phyloP scores from a whole-genome alignment of 2,329 filamentous ascomycete genomes.

The Colletotrichum shisoi region DNA sequence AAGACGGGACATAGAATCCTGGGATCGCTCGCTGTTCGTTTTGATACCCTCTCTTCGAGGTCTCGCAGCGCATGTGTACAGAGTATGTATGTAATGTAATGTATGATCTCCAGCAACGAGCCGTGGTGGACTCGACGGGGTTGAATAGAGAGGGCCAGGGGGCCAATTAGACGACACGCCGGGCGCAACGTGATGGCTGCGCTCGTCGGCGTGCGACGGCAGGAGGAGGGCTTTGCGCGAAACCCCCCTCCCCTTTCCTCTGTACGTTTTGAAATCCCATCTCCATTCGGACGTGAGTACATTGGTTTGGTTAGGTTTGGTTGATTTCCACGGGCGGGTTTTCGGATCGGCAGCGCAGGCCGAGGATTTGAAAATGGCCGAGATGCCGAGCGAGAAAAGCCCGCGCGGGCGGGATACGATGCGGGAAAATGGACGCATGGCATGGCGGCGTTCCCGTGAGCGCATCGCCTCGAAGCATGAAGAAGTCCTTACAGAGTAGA shows the following conservation, averaged over 20 bases:
- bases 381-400: too few species aligned
- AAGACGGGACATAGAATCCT: neutral
- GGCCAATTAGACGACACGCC: conserved; percentile 39
- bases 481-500: too few species aligned
- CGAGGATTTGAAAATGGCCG: too few species aligned
- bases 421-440: too few species aligned
- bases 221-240: conserved; percentile 30
- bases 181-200: conserved; percentile 42
- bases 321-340: too few species aligned
- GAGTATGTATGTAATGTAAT: neutral
- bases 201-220: conserved; percentile 33
- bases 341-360: too few species aligned
- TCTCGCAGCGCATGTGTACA: neutral
- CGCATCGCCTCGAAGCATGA: too few species aligned
- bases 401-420: too few species aligned
- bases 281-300: too few species aligned
- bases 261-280: neutral
- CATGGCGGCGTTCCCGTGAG: too few species aligned
- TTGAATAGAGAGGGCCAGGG: neutral
- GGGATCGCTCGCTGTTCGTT: neutral
- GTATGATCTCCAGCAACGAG: conserved; percentile 5
- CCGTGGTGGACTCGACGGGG: neutral
- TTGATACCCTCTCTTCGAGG: neutral
- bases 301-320: too few species aligned
- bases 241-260: neutral